Percentiles rank a stretch among this genome's conserved stretches.
Conservation (phyloP, 305 asterid genomes). For the Fraxinus latifolia region DNA sequence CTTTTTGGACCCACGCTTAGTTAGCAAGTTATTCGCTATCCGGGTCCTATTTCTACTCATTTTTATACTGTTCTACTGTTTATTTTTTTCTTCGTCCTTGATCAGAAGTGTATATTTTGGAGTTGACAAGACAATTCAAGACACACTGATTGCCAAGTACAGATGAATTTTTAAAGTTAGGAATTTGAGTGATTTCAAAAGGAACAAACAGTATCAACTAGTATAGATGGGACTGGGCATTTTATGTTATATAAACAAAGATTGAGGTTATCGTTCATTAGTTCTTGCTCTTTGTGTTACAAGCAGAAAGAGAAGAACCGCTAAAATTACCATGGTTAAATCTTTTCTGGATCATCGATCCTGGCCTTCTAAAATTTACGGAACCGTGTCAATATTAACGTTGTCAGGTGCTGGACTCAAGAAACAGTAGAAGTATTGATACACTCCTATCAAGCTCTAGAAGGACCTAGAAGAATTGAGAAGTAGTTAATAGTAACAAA, state of each 20-base stretch:
- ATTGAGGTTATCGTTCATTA: neutral
- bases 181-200: neutral
- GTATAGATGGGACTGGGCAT: neutral
- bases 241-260: neutral
- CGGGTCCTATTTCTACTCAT: neutral
- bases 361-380: neutral
- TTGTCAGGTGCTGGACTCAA: slow-evolving; percentile 14
- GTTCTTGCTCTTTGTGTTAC: neutral
- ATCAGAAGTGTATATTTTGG: too few species aligned
- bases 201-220: neutral
- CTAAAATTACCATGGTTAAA: neutral
- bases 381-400: neutral
- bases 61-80: too few species aligned
- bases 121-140: too few species aligned
- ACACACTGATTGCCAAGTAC: neutral
- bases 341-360: neutral
- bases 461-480: too few species aligned
- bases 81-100: too few species aligned
- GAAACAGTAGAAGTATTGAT: neutral
- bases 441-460: too few species aligned
- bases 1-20: neutral
- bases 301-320: neutral
- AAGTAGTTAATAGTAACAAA: too few species aligned
- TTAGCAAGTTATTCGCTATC: neutral
- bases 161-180: too few species aligned